Evolutionary conservation across 2,329 filamentous ascomycete species (phyloP).

Genomic region (Seiridium cupressi): DNA sequence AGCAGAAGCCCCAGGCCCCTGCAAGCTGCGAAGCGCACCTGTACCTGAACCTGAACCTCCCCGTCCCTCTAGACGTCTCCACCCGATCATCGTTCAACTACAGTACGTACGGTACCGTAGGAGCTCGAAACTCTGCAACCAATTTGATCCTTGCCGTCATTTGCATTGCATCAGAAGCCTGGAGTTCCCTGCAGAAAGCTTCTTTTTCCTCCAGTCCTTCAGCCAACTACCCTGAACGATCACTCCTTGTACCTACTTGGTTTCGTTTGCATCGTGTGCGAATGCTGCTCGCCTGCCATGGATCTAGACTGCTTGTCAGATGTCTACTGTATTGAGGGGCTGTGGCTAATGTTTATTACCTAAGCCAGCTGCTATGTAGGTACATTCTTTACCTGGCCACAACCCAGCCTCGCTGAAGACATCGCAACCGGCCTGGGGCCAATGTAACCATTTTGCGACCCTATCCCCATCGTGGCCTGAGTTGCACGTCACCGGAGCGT

Average conservation of each 20-base stretch:
- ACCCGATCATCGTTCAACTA: background rate
- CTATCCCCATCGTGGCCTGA: background rate
- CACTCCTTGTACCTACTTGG: too few relatives aligned
- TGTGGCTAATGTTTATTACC: too few relatives aligned
- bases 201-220: background rate
- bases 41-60: constrained; percentile 2
- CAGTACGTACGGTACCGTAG: too few relatives aligned
- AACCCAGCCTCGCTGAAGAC: background rate
- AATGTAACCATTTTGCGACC: background rate
- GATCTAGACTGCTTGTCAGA: too few relatives aligned
- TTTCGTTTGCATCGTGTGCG: too few relatives aligned
- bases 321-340: too few relatives aligned
- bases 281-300: too few relatives aligned
- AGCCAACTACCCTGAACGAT: too few relatives aligned
- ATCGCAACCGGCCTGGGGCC: background rate
- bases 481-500: background rate
- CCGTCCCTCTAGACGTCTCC: background rate
- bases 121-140: background rate
- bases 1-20: background rate
- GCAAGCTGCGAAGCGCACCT: background rate
- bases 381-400: too few relatives aligned
- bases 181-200: background rate
- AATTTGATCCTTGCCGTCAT: background rate
- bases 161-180: background rate
- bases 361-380: too few relatives aligned